Conservation (phyloP, 2,329 filamentous ascomycete genomes). For the Nemania sp. region DNA sequence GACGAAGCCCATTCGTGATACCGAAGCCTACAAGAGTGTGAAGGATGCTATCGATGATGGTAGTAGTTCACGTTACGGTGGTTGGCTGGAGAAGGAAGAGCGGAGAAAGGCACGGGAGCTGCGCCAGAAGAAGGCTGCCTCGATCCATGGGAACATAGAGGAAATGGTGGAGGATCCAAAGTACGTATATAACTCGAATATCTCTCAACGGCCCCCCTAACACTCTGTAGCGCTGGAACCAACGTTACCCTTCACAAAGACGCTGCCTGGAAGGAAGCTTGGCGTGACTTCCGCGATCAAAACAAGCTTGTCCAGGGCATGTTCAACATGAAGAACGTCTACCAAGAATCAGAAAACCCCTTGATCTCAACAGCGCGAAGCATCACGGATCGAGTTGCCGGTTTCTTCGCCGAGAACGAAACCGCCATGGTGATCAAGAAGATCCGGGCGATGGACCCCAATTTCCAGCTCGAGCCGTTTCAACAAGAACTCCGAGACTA, state of each 20-base stretch:
- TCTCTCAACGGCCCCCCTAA: conserved; percentile 42
- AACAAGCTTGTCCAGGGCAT: conserved; percentile 89
- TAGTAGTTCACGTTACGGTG: conserved; percentile 93
- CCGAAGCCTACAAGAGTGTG: conserved; percentile 93
- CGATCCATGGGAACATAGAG: conserved; percentile 65
- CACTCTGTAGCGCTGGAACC: conserved; percentile 80
- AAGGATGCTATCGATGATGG: conserved; percentile 98
- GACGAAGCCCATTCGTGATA: conserved; percentile 93
- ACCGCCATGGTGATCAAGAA: conserved; percentile 98
- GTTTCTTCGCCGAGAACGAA: conserved; percentile 99
- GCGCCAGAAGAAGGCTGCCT: conserved; percentile 71
- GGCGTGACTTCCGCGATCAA: conserved; percentile 92
- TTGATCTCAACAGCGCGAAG: conserved; percentile 91
- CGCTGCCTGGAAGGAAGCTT: conserved; percentile 97
- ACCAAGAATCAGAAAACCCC: conserved; percentile 97
- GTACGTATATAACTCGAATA: conserved; percentile 66
- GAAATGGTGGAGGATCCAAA: conserved; percentile 85
- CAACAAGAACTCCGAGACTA: conserved; percentile 96
- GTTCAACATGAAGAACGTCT: conserved; percentile 86
- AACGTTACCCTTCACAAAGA: conserved; percentile 97
- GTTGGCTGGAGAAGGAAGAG: conserved; percentile 97
- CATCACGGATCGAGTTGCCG: conserved; percentile 91
- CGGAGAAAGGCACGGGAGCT: conserved; percentile 81
- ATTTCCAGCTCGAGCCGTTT: conserved; percentile 95
- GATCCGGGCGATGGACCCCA: conserved; percentile 94